A percentile compares a stretch with the other conserved stretches of the same genome.
Evolutionary conservation across 768 basidiomycete genomes (phyloP).

Genomic region (Pholiota microspora): DNA sequence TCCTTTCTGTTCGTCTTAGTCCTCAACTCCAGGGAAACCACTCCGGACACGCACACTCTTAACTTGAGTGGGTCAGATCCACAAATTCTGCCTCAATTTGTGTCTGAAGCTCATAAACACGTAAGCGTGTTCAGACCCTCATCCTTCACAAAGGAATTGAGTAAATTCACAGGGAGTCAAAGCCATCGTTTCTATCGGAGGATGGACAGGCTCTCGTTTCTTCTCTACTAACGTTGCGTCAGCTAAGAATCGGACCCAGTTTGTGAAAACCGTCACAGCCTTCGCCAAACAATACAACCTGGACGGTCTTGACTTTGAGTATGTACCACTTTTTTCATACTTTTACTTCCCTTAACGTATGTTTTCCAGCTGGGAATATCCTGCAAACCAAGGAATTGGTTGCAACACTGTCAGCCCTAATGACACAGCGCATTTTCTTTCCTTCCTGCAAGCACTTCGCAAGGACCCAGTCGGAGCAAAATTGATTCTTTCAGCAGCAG

Average conservation of each 20-base stretch:
- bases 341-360: background rate
- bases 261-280: constrained; percentile 54
- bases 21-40: constrained; percentile 30
- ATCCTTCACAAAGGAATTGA: background rate
- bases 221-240: constrained; percentile 66
- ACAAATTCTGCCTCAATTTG: constrained; percentile 54
- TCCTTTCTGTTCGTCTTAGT: constrained; percentile 1
- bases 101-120: constrained; percentile 41
- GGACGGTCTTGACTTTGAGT: constrained; percentile 62
- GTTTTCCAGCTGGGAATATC: constrained; percentile 80
- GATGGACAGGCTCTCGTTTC: constrained; percentile 64
- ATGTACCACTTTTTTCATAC: constrained; percentile 14
- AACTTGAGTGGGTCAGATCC: constrained; percentile 44
- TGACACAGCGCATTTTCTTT: constrained; percentile 79
- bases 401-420: constrained; percentile 61
- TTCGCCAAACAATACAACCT: constrained; percentile 53
- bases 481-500: constrained; percentile 57
- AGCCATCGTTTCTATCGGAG: constrained; percentile 62
- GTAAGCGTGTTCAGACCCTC: constrained; percentile 23
- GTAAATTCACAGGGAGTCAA: constrained; percentile 45
- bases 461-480: constrained; percentile 46
- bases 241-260: constrained; percentile 55
- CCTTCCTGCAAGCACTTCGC: constrained; percentile 75
- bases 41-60: constrained; percentile 32
- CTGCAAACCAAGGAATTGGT: constrained; percentile 62